Evolutionary conservation across 2,329 filamentous ascomycete genomes (phyloP).

Genomic region (Seiridium unicorne): DNA sequence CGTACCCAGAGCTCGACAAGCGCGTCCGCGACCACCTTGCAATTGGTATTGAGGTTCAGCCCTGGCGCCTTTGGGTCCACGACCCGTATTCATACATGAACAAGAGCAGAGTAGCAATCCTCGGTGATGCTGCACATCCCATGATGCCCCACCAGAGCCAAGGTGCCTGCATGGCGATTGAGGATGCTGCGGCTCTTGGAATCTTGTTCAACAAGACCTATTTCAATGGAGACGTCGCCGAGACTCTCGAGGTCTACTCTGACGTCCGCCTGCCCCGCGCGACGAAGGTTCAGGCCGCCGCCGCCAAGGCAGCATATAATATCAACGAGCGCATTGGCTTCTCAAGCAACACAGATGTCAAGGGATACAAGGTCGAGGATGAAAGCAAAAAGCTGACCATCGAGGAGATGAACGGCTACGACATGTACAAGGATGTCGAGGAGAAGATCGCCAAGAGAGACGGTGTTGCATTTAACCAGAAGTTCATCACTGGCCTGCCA

Average conservation of each 20-base stretch:
- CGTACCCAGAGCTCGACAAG: conserved; percentile 58
- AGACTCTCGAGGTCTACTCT: conserved; percentile 49
- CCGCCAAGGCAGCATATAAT: conserved; percentile 57
- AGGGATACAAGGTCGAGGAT: conserved; percentile 4
- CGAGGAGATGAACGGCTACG: conserved; percentile 9
- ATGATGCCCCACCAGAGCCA: conserved; percentile 72
- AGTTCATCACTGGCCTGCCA: conserved; percentile 1
- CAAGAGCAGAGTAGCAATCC: conserved; percentile 50
- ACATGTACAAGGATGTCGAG: conserved; percentile 7
- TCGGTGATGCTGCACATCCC: conserved; percentile 68
- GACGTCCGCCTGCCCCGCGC: conserved; percentile 52
- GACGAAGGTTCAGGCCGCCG: conserved; percentile 55
- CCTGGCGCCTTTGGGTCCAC: conserved; percentile 67
- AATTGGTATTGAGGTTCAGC: conserved; percentile 61
- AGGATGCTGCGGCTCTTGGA: conserved; percentile 62
- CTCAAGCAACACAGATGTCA: conserved; percentile 1
- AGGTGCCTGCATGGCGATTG: conserved; percentile 67
- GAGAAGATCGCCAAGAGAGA: conserved; percentile 5
- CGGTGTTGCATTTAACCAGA: background rate
- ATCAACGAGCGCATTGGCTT: conserved; percentile 61
- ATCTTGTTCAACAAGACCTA: conserved; percentile 50
- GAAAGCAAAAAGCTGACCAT: conserved; percentile 6
- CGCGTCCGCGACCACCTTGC: conserved; percentile 56
- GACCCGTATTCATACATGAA: conserved; percentile 22
- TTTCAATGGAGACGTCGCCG: conserved; percentile 45